A percentile compares a stretch with the other conserved stretches of the same genome.
Conservation (phyloP, 2,329 filamentous ascomycete genomes). For the Colletotrichum cereale region DNA sequence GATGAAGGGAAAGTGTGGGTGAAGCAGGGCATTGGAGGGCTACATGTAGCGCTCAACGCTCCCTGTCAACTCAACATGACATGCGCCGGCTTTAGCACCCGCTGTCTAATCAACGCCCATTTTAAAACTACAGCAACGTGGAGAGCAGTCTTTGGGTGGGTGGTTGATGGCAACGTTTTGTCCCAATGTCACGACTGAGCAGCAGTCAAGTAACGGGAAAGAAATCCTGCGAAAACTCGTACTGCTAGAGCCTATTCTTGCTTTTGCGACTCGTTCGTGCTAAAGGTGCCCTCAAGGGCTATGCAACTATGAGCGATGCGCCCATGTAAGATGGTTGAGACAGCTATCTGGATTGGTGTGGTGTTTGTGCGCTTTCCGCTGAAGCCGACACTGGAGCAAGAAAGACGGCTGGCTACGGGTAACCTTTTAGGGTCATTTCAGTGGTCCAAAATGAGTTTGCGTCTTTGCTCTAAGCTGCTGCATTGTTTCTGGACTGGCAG, state of each 20-base stretch:
- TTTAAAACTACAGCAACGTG: not conserved
- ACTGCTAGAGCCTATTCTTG: not conserved
- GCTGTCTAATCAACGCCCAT: not conserved
- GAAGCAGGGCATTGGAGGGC: not conserved
- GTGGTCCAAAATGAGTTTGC: not conserved
- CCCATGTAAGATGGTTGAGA: not conserved
- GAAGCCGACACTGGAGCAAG: not conserved
- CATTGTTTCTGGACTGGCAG: too few species aligned
- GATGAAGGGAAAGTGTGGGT: not conserved
- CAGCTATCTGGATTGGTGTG: not conserved
- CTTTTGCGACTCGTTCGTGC: not conserved
- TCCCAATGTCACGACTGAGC: not conserved
- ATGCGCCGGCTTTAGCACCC: slow-evolving; percentile 12
- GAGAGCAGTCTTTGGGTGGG: not conserved
- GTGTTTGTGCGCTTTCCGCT: not conserved
- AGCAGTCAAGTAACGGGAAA: not conserved
- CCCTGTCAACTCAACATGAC: slow-evolving; percentile 22
- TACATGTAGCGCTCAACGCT: not conserved
- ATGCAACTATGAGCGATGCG: not conserved
- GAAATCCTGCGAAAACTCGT: not conserved
- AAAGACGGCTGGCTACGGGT: not conserved
- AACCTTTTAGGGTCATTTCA: too few species aligned
- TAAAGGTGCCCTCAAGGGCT: not conserved
- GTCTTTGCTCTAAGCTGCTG: not conserved
- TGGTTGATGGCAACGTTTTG: not conserved